phyloP scores from a whole-genome alignment of 2,329 filamentous ascomycete genomes.

The Lasiodiplodia hormozganensis region DNA sequence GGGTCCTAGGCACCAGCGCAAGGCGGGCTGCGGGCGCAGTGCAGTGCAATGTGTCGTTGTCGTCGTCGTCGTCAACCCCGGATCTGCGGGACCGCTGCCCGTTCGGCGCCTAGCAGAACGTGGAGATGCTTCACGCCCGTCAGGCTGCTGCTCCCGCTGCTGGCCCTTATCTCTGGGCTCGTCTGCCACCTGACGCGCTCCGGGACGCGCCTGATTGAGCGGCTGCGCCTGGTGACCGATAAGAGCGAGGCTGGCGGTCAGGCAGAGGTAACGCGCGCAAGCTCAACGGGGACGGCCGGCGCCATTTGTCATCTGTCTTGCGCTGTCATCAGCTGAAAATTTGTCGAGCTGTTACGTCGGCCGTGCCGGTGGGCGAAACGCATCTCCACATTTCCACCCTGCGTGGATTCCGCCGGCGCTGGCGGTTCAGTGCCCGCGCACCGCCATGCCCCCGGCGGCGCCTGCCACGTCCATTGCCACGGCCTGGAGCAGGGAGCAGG shows the following conservation, averaged over 20 bases:
- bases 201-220: constrained; percentile 15
- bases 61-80: constrained; percentile 5
- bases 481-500: background rate
- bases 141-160: background rate
- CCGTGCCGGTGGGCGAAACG: constrained; percentile 25
- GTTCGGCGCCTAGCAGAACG: constrained; percentile 17
- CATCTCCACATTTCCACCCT: constrained; percentile 25
- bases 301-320: constrained; percentile 27
- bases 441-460: background rate
- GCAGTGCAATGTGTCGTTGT: constrained; percentile 14
- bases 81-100: constrained; percentile 11
- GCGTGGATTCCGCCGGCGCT: constrained; percentile 25
- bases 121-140: constrained; percentile 7
- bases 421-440: background rate
- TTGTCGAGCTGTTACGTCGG: constrained; percentile 27
- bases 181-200: constrained; percentile 13
- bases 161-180: constrained; percentile 18
- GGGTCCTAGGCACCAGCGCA: background rate
- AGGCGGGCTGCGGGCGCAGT: background rate
- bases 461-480: background rate
- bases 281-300: constrained; percentile 19
- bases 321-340: constrained; percentile 28
- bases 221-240: constrained; percentile 13
- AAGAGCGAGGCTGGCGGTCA: background rate
- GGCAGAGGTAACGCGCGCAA: constrained; percentile 4